Percentiles rank a stretch among this genome's conserved stretches.
Conservation (phyloP, 768 basidiomycete species). For the Rossbeevera mucosa region DNA sequence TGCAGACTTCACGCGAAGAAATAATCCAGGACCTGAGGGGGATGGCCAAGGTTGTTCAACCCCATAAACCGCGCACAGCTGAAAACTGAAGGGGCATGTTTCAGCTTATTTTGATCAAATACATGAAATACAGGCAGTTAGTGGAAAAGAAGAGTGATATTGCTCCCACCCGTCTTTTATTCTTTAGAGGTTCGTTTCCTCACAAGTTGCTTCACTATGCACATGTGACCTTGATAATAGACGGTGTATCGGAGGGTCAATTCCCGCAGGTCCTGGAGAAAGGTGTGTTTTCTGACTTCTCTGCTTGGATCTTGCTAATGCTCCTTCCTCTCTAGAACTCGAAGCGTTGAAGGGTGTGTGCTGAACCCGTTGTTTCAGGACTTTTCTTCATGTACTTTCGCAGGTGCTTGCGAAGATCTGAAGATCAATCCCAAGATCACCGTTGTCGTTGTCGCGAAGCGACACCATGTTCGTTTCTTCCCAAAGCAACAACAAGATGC, state of each 20-base stretch:
- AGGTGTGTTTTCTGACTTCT: constrained; percentile 38
- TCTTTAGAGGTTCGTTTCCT: constrained; percentile 58
- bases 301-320: background rate
- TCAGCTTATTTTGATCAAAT: constrained; percentile 53
- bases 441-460: constrained; percentile 73
- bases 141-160: constrained; percentile 46
- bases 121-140: constrained; percentile 51
- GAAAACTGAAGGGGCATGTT: constrained; percentile 9
- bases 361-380: background rate
- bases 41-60: constrained; percentile 52
- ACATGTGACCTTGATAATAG: constrained; percentile 22
- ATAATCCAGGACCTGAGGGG: constrained; percentile 67
- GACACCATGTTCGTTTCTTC: constrained; percentile 49
- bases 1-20: constrained; percentile 66
- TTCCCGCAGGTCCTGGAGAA: constrained; percentile 45
- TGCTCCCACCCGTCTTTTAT: constrained; percentile 67
- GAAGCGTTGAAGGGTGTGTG: constrained; percentile 51
- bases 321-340: constrained; percentile 43
- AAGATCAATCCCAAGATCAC: constrained; percentile 65
- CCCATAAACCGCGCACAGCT: background rate
- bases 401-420: constrained; percentile 61
- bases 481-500: constrained; percentile 40
- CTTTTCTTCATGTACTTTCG: constrained; percentile 2
- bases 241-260: constrained; percentile 56
- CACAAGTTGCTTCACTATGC: background rate